Conservation (phyloP, 169 alveolate genomes). For the Plasmodium vinckei region DNA sequence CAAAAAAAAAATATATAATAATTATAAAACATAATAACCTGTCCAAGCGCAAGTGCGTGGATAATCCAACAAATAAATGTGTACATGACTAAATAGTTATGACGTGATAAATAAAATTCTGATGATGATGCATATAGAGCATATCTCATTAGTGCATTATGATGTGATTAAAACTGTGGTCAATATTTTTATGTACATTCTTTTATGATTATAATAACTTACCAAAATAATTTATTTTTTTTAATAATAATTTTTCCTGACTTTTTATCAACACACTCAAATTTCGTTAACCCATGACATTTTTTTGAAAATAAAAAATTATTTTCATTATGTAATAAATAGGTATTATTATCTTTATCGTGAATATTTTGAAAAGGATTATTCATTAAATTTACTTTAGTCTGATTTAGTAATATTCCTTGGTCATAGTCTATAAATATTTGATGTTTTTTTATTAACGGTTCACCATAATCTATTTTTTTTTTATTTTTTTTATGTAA, state of each 20-base stretch:
- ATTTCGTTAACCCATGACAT: constrained; percentile 63
- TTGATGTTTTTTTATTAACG: constrained; percentile 55
- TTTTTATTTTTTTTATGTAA: constrained; percentile 10
- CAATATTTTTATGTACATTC: too few species aligned
- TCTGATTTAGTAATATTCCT: constrained; percentile 10
- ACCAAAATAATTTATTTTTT: not conserved
- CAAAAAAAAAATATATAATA: too few species aligned
- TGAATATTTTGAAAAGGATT: not conserved
- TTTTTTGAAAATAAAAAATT: constrained; percentile 21
- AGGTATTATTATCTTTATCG: not conserved
- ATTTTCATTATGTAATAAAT: not conserved
- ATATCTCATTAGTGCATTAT: too few species aligned
- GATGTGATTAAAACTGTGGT: too few species aligned
- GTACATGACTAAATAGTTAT: too few species aligned
- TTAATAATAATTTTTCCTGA: constrained; percentile 40
- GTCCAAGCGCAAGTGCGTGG: too few species aligned
- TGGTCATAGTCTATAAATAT: constrained; percentile 46
- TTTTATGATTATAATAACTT: too few species aligned
- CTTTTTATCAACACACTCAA: constrained; percentile 35
- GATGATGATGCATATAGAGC: too few species aligned
- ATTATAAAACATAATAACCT: too few species aligned
- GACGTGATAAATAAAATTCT: too few species aligned
- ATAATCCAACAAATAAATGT: too few species aligned
- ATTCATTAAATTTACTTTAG: not conserved
- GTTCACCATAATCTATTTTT: constrained; percentile 31